Evolutionary conservation across 1,284 basidiomycete species (phyloP), one percentile per base, ranked within the genome.

Genomic region (Marasmius sp.): DNA sequence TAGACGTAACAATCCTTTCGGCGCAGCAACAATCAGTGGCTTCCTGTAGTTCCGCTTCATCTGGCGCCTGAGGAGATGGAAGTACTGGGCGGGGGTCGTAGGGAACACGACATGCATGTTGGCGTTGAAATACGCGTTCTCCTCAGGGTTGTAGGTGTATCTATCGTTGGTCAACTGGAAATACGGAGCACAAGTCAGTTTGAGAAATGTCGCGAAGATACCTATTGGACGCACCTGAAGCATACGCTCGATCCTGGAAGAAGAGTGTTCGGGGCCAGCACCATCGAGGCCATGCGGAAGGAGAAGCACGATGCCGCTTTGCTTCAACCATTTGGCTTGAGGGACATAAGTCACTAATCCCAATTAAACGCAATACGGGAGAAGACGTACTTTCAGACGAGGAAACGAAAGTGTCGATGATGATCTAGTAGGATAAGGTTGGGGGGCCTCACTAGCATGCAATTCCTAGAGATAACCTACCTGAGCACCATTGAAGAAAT

Each of bases 241-340:
- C 85, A 94, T 92, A 41, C 94, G 81, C 72, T 97, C 94, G 43
- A 96, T 81, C 36, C 93, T 86, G 56, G 87, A 91, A 1, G 91
- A 93, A 0, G 92, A 94, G 72, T 97, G 94, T 71, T 97, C 94
- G 0, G 94, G 94, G 3, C 94, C 94, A 14, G 93, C 93, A 33
- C 94, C 94, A 68, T 96, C 94, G 14, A 92, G 81, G 6, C 92
- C 93, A 66, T 95, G 93, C 18, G 93, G 93, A 6, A 97, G 81
- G 62, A 94, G 85, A 68, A 97, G 77, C 4, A 95, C 90, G 43
- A 97, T 83, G 0, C 92, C 95, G 65, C 93, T 95, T 76, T 97
- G 93, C 72, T 90, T 94, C 61, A 95, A 76, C 95, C 95, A 97
- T 79, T 97, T 97, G 4, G 92, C 93, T 94, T 65, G 43, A 51